A percentile compares a stretch with the other conserved stretches of the same genome.
Evolutionary conservation across 495 filamentous ascomycete species (phyloP).

Genomic region (Penicillium malachiteum): DNA sequence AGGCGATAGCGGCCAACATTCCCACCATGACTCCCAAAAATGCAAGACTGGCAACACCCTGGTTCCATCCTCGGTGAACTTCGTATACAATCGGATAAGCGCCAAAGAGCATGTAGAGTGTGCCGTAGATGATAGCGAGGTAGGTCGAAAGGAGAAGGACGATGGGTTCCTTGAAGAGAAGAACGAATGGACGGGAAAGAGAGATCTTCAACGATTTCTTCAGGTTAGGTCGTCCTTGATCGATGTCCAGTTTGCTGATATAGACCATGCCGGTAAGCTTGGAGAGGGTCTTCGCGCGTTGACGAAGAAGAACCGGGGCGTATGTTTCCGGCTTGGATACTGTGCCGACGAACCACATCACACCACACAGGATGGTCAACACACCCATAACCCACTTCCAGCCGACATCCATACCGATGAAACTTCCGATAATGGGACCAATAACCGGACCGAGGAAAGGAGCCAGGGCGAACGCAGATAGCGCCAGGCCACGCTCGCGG

Average conservation of each 20-base stretch:
- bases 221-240: slow-evolving; percentile 28
- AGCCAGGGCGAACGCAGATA: slow-evolving; percentile 57
- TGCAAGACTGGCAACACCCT: slow-evolving; percentile 65
- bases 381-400: slow-evolving; percentile 66
- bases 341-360: slow-evolving; percentile 48
- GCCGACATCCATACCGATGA: slow-evolving; percentile 50
- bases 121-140: slow-evolving; percentile 66
- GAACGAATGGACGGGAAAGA: slow-evolving; percentile 36
- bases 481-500: slow-evolving; percentile 56
- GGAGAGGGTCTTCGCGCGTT: slow-evolving; percentile 46
- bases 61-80: slow-evolving; percentile 65
- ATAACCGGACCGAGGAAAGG: slow-evolving; percentile 64
- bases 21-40: slow-evolving; percentile 76
- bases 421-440: slow-evolving; percentile 54
- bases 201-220: slow-evolving; percentile 32
- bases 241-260: slow-evolving; percentile 34
- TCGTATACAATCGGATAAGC: slow-evolving; percentile 73
- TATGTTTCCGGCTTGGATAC: slow-evolving; percentile 55
- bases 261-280: slow-evolving; percentile 54
- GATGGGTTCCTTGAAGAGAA: slow-evolving; percentile 50
- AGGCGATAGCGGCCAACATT: slow-evolving; percentile 60
- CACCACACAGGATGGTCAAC: slow-evolving; percentile 40
- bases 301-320: slow-evolving; percentile 50
- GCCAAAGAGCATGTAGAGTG: slow-evolving; percentile 76
- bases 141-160: slow-evolving; percentile 61